Conservation (phyloP, 306 rosid genomes). For the Acacia crassicarpa region DNA sequence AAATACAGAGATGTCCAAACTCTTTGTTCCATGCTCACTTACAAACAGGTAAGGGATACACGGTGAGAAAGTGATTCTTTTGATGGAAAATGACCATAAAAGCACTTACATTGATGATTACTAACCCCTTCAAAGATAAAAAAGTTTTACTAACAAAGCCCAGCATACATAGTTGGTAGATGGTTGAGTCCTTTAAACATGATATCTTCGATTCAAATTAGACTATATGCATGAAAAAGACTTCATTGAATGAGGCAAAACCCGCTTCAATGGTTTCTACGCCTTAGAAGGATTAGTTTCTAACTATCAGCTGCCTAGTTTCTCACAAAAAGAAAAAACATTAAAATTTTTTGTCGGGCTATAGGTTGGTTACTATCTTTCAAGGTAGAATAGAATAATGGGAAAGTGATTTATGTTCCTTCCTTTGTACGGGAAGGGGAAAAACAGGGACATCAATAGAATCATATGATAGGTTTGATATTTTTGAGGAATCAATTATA, state of each 20-base stretch:
- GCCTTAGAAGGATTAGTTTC: too few relatives aligned
- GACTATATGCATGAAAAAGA: too few relatives aligned
- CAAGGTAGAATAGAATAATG: neutral
- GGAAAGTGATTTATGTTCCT: neutral
- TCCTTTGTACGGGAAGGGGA: neutral
- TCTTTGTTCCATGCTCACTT: conserved; percentile 82
- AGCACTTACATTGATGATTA: neutral
- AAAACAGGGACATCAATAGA: neutral
- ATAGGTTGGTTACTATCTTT: neutral
- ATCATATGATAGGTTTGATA: neutral
- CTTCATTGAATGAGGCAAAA: too few relatives aligned
- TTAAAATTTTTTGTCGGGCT: neutral
- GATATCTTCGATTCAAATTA: too few relatives aligned
- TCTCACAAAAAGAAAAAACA: too few relatives aligned
- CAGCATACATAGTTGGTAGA: too few relatives aligned
- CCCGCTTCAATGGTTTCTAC: too few relatives aligned
- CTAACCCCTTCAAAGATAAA: too few relatives aligned
- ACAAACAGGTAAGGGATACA: conserved; percentile 51
- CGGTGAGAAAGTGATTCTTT: too few relatives aligned
- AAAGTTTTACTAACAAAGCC: too few relatives aligned
- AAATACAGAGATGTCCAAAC: conserved; percentile 69
- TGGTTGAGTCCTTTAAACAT: too few relatives aligned
- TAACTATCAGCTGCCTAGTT: too few relatives aligned
- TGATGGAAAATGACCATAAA: neutral
- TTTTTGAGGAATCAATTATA: neutral